Evolutionary conservation across 495 filamentous ascomycete species (phyloP), one percentile per base, ranked within the genome.

Genomic region (Aspergillus leporis): DNA sequence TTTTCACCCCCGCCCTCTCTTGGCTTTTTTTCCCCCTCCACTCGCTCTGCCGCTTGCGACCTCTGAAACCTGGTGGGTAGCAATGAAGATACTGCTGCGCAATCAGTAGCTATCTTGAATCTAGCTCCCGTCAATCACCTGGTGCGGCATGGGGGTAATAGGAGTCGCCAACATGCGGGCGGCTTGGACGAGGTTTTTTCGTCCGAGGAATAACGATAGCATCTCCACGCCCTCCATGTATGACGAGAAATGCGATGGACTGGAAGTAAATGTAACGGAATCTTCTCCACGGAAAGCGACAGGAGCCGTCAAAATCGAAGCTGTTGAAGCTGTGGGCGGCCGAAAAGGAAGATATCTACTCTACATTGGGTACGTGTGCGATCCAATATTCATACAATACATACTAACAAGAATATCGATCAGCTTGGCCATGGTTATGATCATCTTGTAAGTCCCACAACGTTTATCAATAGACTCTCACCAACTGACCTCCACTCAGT

Each of bases 281-380:
- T 14, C 55, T 22, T 21, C 9, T 14, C 30, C 41, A 14, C 25
- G 38, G 0, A 64, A 68, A 43, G 59, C 56, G 22, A 57, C 58
- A 19, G 74, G 73, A 23, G 66, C 68, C 10, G 63, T 59, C 21
- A 66, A 67, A 52, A 72, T 77, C 51, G 68, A 77, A 50, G 74
- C 75, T n/a, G 66, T 67, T 5, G 75, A 80, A 61, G 72, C 70
- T 0, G 68, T 80, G 21, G 75, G 77, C 64, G 75, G 75, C 9
- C 71, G 68, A 43, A 72, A 74, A 64, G 77, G 74, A 4, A 69
- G 70, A 56, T 77, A 70, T 64, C 61, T 78, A 19, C 61, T 80
- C 16, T 78, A 77, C 40, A 68, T 63, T 49, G 76, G 76, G 77
- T 81, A 66, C 53, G 70, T 56, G 10, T 40, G 4, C 34, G 13